Evolutionary conservation across 805 yeast genomes (phyloP), one percentile per base, ranked within the genome.

Genomic region (Naumovozyma baii): DNA sequence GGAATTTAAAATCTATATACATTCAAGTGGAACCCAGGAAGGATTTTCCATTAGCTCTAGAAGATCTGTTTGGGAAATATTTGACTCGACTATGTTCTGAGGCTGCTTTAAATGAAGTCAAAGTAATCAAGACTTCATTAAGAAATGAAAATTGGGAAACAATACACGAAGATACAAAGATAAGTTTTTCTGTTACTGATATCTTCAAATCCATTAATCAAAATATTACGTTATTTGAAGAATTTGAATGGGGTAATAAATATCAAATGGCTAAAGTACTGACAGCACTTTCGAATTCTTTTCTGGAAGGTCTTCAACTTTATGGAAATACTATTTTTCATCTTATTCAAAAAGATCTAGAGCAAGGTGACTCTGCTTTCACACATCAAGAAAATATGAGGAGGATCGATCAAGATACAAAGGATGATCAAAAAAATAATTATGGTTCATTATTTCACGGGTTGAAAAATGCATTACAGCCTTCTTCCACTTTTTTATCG

Each of bases 161-260:
- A 0, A 51, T 77, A 14, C 74, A 75, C 44, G 64, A 67, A 33
- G 63, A 59, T 2, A 63, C 64, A 4, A 51, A 51, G 1, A 68
- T 68, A 50, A 77, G 85, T 44, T 64, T 75, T 2, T 82, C 90
- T 0, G 83, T 81, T 1, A 54, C 72, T 17, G 92, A 83, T 54
- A 69, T 82, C 12, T 80, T 82, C 56, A 68, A 75, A 8, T 67
- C 83, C 55, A 69, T 83, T 28, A 71, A 72, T 42, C 77, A 77
- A 39, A 70, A 76, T 10, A 54, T 83, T 16, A 61, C 65, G 3
- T 66, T 83, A n/a, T 63, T 88, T 34, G 67, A 67, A 13, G 69
- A 68, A 3, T 69, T 84, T 33, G 64, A 72, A 1, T 88, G 96
- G 96, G 60, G 63, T 13, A 69, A 83, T 52, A 71, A 69, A 36